Conservation (phyloP, 305 asterid genomes). For the Ilex paraguariensis region DNA sequence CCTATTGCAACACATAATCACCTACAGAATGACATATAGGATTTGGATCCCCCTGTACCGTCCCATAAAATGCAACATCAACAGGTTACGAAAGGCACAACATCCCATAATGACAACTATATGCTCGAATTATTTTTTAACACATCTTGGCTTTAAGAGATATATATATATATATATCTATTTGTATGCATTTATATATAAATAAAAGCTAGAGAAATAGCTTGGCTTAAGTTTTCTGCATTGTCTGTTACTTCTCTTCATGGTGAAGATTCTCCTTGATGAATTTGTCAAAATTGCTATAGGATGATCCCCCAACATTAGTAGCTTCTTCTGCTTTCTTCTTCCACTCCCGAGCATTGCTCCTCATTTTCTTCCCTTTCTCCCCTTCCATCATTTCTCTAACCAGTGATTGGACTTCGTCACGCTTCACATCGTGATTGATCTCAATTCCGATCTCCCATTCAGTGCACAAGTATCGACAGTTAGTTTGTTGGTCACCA, state of each 20-base stretch:
- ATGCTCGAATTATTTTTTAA: too few species aligned
- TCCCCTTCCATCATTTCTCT: constrained; percentile 38
- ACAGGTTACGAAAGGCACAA: too few species aligned
- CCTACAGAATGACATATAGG: too few species aligned
- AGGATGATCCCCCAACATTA: constrained; percentile 39
- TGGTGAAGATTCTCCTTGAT: constrained; percentile 25
- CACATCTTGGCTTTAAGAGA: too few species aligned
- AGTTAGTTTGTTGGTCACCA: constrained; percentile 46
- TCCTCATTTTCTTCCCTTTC: constrained; percentile 34
- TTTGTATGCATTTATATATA: too few species aligned
- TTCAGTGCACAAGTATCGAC: constrained; percentile 33
- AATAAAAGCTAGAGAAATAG: too few species aligned
- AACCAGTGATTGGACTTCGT: constrained; percentile 29
- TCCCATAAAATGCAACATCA: too few species aligned
- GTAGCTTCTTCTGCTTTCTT: constrained; percentile 35
- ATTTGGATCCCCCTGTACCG: too few species aligned
- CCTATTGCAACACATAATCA: too few species aligned
- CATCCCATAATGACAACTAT: too few species aligned
- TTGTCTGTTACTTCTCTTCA: neutral
- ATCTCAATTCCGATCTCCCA: constrained; percentile 56
- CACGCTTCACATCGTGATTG: constrained; percentile 35
- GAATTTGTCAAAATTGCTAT: constrained; percentile 26
- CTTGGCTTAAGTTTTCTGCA: too few species aligned
- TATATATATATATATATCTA: too few species aligned
- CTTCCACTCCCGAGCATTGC: constrained; percentile 44